phyloP scores from a whole-genome alignment of 2,329 filamentous ascomycete species.

The Aspergillus persii region DNA sequence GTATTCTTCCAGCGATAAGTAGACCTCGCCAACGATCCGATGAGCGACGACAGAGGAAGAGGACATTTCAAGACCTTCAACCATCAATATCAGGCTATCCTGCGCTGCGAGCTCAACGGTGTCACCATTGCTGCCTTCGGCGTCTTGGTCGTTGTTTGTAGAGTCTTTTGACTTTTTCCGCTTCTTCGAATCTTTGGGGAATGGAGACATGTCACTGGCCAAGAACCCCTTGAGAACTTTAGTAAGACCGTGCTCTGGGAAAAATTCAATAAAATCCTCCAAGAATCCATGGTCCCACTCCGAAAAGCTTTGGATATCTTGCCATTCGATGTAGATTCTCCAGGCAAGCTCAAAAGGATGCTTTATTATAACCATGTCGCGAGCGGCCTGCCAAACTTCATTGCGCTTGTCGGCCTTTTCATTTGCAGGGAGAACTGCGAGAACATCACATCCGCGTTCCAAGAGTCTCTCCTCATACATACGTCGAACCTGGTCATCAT shows the following conservation, averaged over 20 bases:
- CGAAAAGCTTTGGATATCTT: conserved; percentile 70
- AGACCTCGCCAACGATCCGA: conserved; percentile 78
- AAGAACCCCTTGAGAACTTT: conserved; percentile 81
- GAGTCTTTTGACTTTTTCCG: conserved; percentile 26
- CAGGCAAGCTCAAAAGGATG: conserved; percentile 87
- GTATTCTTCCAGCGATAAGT: conserved; percentile 80
- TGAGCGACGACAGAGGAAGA: conserved; percentile 76
- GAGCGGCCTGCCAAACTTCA: conserved; percentile 72
- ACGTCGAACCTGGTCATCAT: conserved; percentile 78
- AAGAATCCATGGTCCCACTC: conserved; percentile 77
- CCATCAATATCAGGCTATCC: conserved; percentile 78
- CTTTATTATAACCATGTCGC: conserved; percentile 94
- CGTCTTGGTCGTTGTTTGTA: conserved; percentile 9
- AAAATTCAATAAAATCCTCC: conserved; percentile 76
- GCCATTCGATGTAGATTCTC: conserved; percentile 88
- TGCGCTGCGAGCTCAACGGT: conserved; percentile 62
- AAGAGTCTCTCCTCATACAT: conserved; percentile 88
- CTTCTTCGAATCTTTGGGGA: conserved; percentile 51
- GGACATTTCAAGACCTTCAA: conserved; percentile 63
- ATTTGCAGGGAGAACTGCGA: conserved; percentile 65
- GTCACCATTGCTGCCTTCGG: conserved; percentile 42
- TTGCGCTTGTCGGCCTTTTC: conserved; percentile 69
- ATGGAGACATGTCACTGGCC: conserved; percentile 79
- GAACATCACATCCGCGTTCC: conserved; percentile 72
- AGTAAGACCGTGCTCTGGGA: conserved; percentile 77